These are phyloP conservation scores for Mucor velutinosus DNA, from an alignment of 371 early-diverging fungal genomes.

Conservation along the genomic window DNA sequence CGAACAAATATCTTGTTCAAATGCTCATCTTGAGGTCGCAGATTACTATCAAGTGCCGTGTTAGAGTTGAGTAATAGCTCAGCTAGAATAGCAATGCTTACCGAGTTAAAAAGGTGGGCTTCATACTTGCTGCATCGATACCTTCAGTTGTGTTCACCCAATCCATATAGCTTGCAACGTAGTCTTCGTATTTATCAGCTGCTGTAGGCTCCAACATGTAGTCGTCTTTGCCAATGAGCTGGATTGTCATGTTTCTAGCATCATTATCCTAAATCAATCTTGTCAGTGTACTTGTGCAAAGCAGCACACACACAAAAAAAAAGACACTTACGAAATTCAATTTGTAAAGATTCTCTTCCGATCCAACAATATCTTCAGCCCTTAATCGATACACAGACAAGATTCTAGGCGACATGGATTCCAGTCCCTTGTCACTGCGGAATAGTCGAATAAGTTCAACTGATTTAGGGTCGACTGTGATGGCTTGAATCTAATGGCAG, in stretches of 20 bases:
- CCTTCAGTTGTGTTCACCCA: conserved; percentile 78
- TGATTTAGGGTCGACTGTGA: conserved; percentile 49
- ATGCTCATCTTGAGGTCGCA: conserved; percentile 83
- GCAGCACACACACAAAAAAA: not conserved
- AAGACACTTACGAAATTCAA: conserved; percentile 74
- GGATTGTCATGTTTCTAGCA: conserved; percentile 74
- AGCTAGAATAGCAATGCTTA: conserved; percentile 18
- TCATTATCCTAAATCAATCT: conserved; percentile 50
- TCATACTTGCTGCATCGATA: conserved; percentile 52
- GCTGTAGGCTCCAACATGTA: conserved; percentile 75
- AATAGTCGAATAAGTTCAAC: conserved; percentile 43
- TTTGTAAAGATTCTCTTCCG: conserved; percentile 85
- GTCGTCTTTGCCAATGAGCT: conserved; percentile 86
- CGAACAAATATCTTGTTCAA: conserved; percentile 63
- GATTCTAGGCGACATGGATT: conserved; percentile 34
- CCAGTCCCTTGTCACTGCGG: conserved; percentile 36
- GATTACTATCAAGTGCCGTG: conserved; percentile 33
- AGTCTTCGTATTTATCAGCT: conserved; percentile 92
- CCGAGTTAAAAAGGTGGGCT: conserved; percentile 71
- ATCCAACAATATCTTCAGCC: conserved; percentile 76
- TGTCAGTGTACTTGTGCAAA: not conserved
- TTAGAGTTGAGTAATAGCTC: not conserved
- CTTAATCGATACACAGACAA: conserved; percentile 76
- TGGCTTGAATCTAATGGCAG: conserved; percentile 38
- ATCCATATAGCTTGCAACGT: conserved; percentile 89